A percentile compares a stretch with the other conserved stretches of the same genome.
These are phyloP conservation scores for Penicillium sp. DNA, from an alignment of 2,329 filamentous ascomycete genomes.

Conservation along the genomic window DNA sequence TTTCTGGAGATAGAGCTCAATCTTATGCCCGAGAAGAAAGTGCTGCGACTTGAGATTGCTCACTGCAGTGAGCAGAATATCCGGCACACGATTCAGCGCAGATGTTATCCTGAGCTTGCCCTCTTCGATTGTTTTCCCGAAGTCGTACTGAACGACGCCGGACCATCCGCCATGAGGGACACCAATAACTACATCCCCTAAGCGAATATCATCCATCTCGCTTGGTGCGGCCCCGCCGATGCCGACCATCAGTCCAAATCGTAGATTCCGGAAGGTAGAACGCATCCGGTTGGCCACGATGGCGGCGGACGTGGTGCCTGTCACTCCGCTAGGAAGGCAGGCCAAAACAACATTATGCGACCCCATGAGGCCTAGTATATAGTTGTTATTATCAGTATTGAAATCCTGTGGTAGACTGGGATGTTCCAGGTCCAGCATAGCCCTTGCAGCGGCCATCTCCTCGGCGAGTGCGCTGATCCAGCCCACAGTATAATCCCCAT, in stretches of 20 bases:
- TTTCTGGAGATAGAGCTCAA: background rate
- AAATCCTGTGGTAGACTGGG: background rate
- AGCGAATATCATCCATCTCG: conserved; percentile 31
- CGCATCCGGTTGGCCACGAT: conserved; percentile 23
- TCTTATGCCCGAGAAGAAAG: background rate
- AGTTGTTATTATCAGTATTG: conserved; percentile 3
- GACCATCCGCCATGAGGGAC: conserved; percentile 15
- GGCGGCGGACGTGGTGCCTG: conserved; percentile 33
- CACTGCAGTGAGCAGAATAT: conserved; percentile 6
- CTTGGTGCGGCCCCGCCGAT: conserved; percentile 43
- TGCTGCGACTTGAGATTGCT: background rate
- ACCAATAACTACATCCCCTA: conserved; percentile 37
- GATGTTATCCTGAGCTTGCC: conserved; percentile 5
- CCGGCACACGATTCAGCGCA: background rate
- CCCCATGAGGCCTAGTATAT: conserved; percentile 13
- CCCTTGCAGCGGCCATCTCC: conserved; percentile 1
- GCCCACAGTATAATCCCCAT: conserved; percentile 3
- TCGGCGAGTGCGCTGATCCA: conserved; percentile 7
- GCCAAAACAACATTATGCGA: conserved; percentile 16
- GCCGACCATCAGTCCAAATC: conserved; percentile 48
- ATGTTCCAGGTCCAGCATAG: conserved; percentile 13
- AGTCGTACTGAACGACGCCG: conserved; percentile 36
- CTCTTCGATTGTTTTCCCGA: conserved; percentile 25
- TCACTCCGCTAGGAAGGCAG: conserved; percentile 12
- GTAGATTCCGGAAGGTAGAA: conserved; percentile 27